Conservation (phyloP, 2,329 filamentous ascomycete species). For the Botrytis medusae region DNA sequence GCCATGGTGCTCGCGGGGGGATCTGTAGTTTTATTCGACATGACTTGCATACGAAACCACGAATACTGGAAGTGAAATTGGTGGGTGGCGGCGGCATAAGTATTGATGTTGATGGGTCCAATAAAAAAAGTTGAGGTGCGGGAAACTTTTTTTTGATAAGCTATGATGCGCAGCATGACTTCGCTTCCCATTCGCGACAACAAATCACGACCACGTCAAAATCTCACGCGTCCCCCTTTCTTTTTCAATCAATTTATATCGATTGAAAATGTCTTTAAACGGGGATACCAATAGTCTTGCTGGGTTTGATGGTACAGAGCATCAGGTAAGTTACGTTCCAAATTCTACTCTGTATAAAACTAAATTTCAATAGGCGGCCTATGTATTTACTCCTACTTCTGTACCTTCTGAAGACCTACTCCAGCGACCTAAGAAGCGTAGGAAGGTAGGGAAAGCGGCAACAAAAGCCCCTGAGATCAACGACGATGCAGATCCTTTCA, state of each 20-base stretch:
- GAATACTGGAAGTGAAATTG: conserved; percentile 32
- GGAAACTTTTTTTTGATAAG: conserved; percentile 28
- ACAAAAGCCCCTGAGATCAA: conserved; percentile 13
- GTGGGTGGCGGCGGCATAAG: conserved; percentile 38
- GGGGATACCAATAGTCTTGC: conserved; percentile 32
- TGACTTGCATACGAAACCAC: conserved; percentile 39
- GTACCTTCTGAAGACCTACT: conserved; percentile 27
- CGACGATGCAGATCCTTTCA: conserved; percentile 14
- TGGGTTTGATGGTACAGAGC: conserved; percentile 38
- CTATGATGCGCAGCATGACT: conserved; percentile 21
- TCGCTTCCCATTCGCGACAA: conserved; percentile 20
- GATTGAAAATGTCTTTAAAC: conserved; percentile 37
- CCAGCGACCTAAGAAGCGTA: conserved; percentile 40
- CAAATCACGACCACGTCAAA: conserved; percentile 25
- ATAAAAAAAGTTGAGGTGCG: conserved; percentile 21
- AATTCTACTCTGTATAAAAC: not conserved
- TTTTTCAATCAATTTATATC: not conserved
- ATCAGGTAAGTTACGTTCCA: conserved; percentile 36
- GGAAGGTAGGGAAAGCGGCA: conserved; percentile 38
- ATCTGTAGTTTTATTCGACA: conserved; percentile 37
- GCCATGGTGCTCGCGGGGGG: conserved; percentile 29
- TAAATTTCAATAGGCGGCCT: conserved; percentile 39
- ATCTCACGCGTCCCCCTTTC: conserved; percentile 16
- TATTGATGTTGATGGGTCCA: conserved; percentile 27
- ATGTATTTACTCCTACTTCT: conserved; percentile 39